Conservation (phyloP, 345 rosid genomes). For the Populus deltoides region DNA sequence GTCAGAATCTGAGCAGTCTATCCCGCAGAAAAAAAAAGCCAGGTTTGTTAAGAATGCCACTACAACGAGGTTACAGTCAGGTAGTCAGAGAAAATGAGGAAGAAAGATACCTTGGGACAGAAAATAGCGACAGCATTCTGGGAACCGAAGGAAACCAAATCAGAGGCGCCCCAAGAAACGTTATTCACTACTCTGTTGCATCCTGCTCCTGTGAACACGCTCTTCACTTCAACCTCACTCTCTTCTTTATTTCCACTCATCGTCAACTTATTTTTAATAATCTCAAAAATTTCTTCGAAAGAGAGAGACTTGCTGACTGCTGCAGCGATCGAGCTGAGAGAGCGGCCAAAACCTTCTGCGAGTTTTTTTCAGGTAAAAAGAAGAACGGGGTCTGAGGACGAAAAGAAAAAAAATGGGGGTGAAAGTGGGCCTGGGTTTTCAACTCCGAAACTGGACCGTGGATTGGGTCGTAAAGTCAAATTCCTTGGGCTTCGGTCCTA, state of each 20-base stretch:
- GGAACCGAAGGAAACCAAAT: slow-evolving; percentile 74
- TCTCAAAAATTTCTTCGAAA: background rate
- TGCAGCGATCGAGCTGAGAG: background rate
- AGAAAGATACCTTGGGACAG: slow-evolving; percentile 54
- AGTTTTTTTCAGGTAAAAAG: too few relatives aligned
- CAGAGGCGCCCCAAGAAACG: slow-evolving; percentile 88
- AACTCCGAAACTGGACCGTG: too few relatives aligned
- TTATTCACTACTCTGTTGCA: slow-evolving; percentile 88
- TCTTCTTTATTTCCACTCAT: background rate
- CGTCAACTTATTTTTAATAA: background rate
- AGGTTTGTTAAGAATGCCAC: background rate
- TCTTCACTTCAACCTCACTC: slow-evolving; percentile 41
- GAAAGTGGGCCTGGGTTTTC: background rate
- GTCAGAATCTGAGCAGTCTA: slow-evolving; percentile 81
- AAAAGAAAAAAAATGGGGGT: background rate
- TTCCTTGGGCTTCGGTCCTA: too few relatives aligned
- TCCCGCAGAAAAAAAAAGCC: background rate
- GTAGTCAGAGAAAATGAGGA: background rate
- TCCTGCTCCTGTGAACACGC: slow-evolving; percentile 82
- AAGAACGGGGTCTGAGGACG: background rate
- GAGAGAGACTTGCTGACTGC: background rate
- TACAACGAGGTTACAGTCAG: background rate
- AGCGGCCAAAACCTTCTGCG: background rate
- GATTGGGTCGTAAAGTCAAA: too few relatives aligned
- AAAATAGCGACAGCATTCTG: slow-evolving; percentile 83